A percentile compares a stretch with the other conserved stretches of the same genome.
Conservation (phyloP, 2,329 filamentous ascomycete genomes). For the Colletotrichum lentis region DNA sequence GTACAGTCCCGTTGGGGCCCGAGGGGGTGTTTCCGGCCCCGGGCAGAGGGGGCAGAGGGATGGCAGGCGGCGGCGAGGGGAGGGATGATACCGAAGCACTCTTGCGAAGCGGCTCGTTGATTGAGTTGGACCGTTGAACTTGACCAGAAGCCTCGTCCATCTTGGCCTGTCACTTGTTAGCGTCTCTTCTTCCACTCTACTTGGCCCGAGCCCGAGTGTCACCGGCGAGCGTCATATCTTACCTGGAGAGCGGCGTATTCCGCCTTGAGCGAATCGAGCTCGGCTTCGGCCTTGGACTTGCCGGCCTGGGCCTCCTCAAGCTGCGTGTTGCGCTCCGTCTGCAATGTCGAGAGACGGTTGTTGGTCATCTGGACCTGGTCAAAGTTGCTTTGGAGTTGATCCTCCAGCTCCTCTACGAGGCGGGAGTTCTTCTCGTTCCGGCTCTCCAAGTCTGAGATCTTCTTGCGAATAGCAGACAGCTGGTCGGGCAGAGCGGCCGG, state of each 20-base stretch:
- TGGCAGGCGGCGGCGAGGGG: conserved; percentile 92
- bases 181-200: background rate
- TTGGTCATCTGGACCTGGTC: conserved; percentile 87
- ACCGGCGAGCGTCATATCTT: conserved; percentile 44
- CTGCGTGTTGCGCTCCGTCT: conserved; percentile 76
- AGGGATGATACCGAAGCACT: conserved; percentile 82
- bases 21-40: conserved; percentile 61
- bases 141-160: conserved; percentile 45
- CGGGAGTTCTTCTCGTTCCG: conserved; percentile 90
- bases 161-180: conserved; percentile 58
- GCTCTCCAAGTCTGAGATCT: conserved; percentile 67
- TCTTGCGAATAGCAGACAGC: conserved; percentile 69
- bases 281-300: conserved; percentile 68
- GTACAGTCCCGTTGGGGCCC: conserved; percentile 48
- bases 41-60: conserved; percentile 93
- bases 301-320: conserved; percentile 80
- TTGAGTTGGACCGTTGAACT: conserved; percentile 67
- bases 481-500: conserved; percentile 63
- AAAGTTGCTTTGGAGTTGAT: conserved; percentile 93
- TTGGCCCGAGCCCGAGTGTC: background rate
- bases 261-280: conserved; percentile 72
- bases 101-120: conserved; percentile 78
- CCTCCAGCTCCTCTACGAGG: conserved; percentile 93
- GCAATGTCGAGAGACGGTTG: conserved; percentile 84
- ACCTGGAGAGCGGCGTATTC: conserved; percentile 83